Evolutionary conservation across 2,329 filamentous ascomycete genomes (phyloP).

Genomic region (Colletotrichum sp.): DNA sequence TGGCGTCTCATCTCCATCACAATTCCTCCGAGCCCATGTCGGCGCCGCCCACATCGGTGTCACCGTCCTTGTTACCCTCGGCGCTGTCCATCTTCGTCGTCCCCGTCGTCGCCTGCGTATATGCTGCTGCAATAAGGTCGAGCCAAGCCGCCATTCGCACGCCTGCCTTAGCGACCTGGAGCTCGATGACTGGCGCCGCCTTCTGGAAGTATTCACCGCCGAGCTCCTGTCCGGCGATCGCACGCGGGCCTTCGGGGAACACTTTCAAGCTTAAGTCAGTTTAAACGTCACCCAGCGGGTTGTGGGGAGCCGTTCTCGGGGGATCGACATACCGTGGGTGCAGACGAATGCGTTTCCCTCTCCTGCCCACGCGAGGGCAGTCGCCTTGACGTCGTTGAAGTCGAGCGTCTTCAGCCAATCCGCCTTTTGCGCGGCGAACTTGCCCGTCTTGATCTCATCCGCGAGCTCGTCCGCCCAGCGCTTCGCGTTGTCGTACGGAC

Average conservation of each 20-base stretch:
- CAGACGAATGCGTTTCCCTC: conserved; percentile 69
- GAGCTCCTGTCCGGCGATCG: conserved; percentile 64
- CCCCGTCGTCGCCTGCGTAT: conserved; percentile 11
- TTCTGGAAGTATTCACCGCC: conserved; percentile 67
- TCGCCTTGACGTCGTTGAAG: conserved; percentile 56
- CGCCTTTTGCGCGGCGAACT: conserved; percentile 53
- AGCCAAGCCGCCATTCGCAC: conserved; percentile 73
- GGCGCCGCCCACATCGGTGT: not conserved
- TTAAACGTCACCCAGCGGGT: not conserved
- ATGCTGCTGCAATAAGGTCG: conserved; percentile 59
- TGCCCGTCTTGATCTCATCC: conserved; percentile 58
- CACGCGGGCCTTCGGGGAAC: conserved; percentile 63
- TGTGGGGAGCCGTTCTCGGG: not conserved
- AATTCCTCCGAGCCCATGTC: conserved; percentile 5
- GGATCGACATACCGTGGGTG: conserved; percentile 53
- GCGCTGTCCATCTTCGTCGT: not conserved
- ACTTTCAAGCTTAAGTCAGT: conserved; percentile 41
- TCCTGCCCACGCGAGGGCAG: conserved; percentile 67
- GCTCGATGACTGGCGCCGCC: conserved; percentile 68
- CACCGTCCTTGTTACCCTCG: not conserved
- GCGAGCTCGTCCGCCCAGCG: conserved; percentile 64
- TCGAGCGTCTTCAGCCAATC: conserved; percentile 64
- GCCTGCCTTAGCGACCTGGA: conserved; percentile 71
- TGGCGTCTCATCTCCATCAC: conserved; percentile 14
- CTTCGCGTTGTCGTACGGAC: conserved; percentile 54